These are phyloP conservation scores for Penicillium sp. DNA, from an alignment of 2,329 filamentous ascomycete genomes.

Conservation along the genomic window DNA sequence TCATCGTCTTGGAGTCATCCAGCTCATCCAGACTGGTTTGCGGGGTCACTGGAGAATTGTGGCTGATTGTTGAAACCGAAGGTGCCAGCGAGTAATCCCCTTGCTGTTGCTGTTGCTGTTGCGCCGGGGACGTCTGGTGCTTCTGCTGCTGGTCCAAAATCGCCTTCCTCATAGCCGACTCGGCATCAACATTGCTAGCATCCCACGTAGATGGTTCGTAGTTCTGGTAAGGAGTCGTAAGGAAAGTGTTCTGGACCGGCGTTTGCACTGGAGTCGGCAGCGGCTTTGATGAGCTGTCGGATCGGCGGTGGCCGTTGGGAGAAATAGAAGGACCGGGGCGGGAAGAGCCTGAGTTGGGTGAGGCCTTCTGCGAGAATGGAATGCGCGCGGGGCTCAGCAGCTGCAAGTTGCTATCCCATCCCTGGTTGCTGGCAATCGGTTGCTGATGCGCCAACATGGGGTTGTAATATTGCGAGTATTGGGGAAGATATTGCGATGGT, in stretches of 20 bases:
- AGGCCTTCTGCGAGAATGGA: constrained; percentile 41
- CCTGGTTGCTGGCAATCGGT: constrained; percentile 34
- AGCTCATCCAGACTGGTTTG: constrained; percentile 57
- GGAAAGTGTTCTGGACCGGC: constrained; percentile 54
- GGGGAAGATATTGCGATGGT: constrained; percentile 34
- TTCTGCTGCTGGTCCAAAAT: constrained; percentile 51
- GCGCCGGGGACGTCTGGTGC: constrained; percentile 34
- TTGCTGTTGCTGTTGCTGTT: constrained; percentile 43
- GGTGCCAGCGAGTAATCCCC: constrained; percentile 54
- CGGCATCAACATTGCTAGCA: constrained; percentile 48
- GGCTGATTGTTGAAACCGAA: constrained; percentile 62
- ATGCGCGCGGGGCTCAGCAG: constrained; percentile 38
- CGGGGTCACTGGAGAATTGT: constrained; percentile 64
- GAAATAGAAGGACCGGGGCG: constrained; percentile 29
- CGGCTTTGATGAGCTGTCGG: constrained; percentile 50
- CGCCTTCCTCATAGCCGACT: constrained; percentile 62
- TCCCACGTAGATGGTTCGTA: constrained; percentile 48
- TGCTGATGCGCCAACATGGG: constrained; percentile 47
- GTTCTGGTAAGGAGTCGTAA: constrained; percentile 49
- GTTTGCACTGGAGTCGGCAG: constrained; percentile 59
- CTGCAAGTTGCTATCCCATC: constrained; percentile 40
- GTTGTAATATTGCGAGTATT: constrained; percentile 35
- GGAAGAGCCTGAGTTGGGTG: constrained; percentile 48
- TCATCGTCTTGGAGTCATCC: constrained; percentile 53
- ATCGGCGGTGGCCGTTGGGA: constrained; percentile 39